Conservation (phyloP, 495 filamentous ascomycete genomes). For the Mytilinidion resinicola region DNA sequence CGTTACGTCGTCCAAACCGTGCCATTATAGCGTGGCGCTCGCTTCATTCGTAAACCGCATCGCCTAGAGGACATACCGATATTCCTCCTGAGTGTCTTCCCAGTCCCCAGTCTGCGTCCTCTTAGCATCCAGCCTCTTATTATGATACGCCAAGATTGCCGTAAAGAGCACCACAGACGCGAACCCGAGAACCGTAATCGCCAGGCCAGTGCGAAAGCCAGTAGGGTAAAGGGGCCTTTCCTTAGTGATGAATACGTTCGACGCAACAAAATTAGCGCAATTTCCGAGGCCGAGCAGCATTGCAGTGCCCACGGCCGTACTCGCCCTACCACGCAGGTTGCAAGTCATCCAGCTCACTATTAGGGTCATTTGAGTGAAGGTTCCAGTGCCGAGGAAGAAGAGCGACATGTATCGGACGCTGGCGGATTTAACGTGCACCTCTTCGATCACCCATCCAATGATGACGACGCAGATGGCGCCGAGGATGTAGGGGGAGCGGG, state of each 20-base stretch:
- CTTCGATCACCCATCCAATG: constrained; percentile 21
- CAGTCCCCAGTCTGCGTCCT: constrained; percentile 1
- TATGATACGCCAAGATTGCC: constrained; percentile 12
- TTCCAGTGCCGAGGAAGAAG: constrained; percentile 14
- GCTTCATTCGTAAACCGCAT: not conserved
- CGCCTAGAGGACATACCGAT: constrained; percentile 13
- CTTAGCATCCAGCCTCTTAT: constrained; percentile 18
- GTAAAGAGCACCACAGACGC: constrained; percentile 10
- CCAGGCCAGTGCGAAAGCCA: constrained; percentile 18
- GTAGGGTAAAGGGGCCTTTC: constrained; percentile 21
- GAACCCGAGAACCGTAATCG: constrained; percentile 9
- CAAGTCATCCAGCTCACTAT: constrained; percentile 21
- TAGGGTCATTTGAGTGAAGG: constrained; percentile 24
- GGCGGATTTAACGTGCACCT: constrained; percentile 5
- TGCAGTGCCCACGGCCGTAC: constrained; percentile 15
- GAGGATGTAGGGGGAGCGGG: constrained; percentile 23
- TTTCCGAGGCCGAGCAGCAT: constrained; percentile 22
- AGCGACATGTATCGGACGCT: constrained; percentile 22
- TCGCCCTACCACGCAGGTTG: constrained; percentile 18
- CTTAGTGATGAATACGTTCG: constrained; percentile 21
- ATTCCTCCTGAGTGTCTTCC: constrained; percentile 20
- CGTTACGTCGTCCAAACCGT: no score
- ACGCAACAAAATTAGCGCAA: constrained; percentile 25
- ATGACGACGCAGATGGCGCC: constrained; percentile 10
- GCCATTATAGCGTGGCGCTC: no score